Percentiles rank a stretch among this genome's conserved stretches.
Evolutionary conservation across 345 rosid species (phyloP).

Genomic region (Ricinus communis): DNA sequence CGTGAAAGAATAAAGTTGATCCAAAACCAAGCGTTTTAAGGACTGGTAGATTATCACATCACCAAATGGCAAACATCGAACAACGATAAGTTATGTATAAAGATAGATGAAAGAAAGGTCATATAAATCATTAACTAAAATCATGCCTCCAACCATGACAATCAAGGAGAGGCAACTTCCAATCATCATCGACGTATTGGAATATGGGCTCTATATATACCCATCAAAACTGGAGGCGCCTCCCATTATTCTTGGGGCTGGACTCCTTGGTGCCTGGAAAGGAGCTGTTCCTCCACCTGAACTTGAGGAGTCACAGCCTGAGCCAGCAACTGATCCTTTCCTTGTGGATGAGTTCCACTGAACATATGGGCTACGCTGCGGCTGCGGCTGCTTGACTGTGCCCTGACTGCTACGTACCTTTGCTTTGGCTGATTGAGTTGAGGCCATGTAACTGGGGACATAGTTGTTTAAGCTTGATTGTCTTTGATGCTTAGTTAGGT

Average conservation of each 20-base stretch:
- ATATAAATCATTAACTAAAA: constrained; percentile 21
- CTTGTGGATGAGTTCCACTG: constrained; percentile 82
- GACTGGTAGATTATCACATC: neutral
- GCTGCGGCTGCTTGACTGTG: constrained; percentile 22
- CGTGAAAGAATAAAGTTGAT: neutral
- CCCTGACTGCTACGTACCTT: constrained; percentile 60
- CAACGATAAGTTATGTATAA: constrained; percentile 1
- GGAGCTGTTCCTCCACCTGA: constrained; percentile 51
- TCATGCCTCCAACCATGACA: constrained; percentile 58
- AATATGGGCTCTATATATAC: constrained; percentile 49
- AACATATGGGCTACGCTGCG: constrained; percentile 37
- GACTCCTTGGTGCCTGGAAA: constrained; percentile 58
- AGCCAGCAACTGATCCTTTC: constrained; percentile 39
- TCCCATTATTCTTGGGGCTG: constrained; percentile 44
- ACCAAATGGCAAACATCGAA: neutral
- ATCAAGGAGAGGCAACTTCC: constrained; percentile 39
- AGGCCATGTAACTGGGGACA: constrained; percentile 86
- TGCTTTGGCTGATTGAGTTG: constrained; percentile 86
- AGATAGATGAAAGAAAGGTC: neutral
- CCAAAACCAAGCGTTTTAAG: neutral
- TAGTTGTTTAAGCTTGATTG: constrained; percentile 29
- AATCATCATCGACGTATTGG: constrained; percentile 37
- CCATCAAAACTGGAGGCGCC: constrained; percentile 25
- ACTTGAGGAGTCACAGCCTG: constrained; percentile 70
- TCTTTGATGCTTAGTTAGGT: constrained; percentile 38